Evolutionary conservation across 2,329 filamentous ascomycete species (phyloP).

Genomic region (Diaporthe sp.): DNA sequence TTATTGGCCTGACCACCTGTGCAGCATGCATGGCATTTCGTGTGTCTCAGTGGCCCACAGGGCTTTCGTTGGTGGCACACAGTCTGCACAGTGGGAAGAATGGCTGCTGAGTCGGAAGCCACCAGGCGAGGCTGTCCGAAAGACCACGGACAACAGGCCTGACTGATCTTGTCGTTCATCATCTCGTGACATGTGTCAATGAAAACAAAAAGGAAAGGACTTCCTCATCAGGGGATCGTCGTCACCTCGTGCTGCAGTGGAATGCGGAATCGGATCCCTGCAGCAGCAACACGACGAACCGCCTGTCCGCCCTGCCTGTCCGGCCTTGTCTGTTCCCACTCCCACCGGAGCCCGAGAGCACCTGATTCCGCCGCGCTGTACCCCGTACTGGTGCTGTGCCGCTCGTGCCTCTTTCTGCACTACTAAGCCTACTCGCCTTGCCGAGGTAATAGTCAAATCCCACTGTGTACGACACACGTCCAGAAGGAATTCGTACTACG

Average conservation of each 20-base stretch:
- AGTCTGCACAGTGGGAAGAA: constrained; percentile 6
- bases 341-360: neutral
- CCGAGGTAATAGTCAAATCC: constrained; percentile 22
- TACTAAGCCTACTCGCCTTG: neutral
- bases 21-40: neutral
- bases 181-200: constrained; percentile 17
- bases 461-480: neutral
- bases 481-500: neutral
- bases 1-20: constrained; percentile 4
- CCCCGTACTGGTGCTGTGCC: neutral
- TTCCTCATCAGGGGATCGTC: neutral
- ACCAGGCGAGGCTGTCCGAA: constrained; percentile 16
- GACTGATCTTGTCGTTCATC: neutral
- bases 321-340: constrained; percentile 2
- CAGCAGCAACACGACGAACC: constrained; percentile 18
- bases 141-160: neutral
- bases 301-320: neutral
- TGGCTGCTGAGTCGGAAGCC: constrained; percentile 18
- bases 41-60: constrained; percentile 2
- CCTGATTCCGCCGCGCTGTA: constrained; percentile 4
- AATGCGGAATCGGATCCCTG: constrained; percentile 6
- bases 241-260: constrained; percentile 16
- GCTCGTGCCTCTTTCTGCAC: neutral
- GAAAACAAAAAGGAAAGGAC: neutral
- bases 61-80: neutral